These are phyloP conservation scores for Orbilia quercus DNA, from an alignment of 2,329 filamentous ascomycete species.

Conservation along the genomic window DNA sequence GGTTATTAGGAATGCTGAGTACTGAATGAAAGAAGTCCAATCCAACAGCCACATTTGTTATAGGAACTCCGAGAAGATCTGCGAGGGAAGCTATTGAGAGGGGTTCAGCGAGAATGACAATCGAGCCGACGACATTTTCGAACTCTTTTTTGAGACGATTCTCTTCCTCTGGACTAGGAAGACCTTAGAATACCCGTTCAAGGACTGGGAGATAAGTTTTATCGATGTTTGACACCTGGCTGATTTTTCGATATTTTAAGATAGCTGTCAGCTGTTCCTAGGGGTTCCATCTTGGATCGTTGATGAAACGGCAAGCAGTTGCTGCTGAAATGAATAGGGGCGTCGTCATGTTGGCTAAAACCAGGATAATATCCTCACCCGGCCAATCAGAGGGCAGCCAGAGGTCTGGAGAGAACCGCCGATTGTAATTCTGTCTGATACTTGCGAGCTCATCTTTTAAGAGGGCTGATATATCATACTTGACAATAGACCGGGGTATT, in stretches of 20 bases:
- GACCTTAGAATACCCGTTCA: neutral
- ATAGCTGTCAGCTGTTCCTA: neutral
- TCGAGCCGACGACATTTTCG: slow-evolving; percentile 5
- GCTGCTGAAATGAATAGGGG: slow-evolving; percentile 23
- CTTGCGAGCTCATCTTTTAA: neutral
- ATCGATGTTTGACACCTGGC: neutral
- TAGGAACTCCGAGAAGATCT: no score
- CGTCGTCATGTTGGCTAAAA: neutral
- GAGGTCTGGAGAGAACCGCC: no score
- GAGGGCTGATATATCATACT: slow-evolving; percentile 4
- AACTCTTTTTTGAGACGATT: neutral
- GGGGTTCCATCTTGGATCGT: neutral
- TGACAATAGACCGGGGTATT: slow-evolving; percentile 10
- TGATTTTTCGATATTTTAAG: neutral
- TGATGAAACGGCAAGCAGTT: slow-evolving; percentile 20
- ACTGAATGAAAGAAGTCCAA: slow-evolving; percentile 20
- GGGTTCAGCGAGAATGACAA: slow-evolving; percentile 15
- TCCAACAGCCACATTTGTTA: neutral
- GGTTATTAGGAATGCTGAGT: neutral
- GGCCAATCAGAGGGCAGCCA: no score
- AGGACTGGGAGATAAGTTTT: slow-evolving; percentile 19
- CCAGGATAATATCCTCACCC: no score
- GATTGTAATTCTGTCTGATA: no score
- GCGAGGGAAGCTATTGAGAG: slow-evolving; percentile 1
- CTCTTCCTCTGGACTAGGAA: neutral